Conservation (phyloP, 2,329 filamentous ascomycete species). For the Ambrosiella xylebori region DNA sequence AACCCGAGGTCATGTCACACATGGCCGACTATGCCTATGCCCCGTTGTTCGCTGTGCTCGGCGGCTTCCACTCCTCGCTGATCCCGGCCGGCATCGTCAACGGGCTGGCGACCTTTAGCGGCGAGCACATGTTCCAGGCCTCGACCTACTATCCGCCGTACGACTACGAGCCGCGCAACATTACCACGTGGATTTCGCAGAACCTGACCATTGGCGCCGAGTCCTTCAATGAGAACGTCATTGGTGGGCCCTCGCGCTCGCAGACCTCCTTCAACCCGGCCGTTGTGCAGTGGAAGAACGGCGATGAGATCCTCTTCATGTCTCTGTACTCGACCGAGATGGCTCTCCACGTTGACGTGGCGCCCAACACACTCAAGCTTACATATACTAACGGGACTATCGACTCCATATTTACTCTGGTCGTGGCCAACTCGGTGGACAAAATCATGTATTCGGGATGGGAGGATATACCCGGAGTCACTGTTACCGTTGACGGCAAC, state of each 20-base stretch:
- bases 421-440: constrained; percentile 29
- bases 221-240: constrained; percentile 35
- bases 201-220: constrained; percentile 43
- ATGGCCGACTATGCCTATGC: constrained; percentile 40
- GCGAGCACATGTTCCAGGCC: constrained; percentile 34
- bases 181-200: constrained; percentile 38
- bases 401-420: constrained; percentile 31
- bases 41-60: constrained; percentile 37
- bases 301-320: constrained; percentile 19
- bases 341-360: constrained; percentile 25
- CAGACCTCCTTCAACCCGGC: constrained; percentile 39
- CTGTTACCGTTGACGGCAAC: constrained; percentile 28
- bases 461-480: constrained; percentile 31
- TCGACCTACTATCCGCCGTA: constrained; percentile 41
- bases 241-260: constrained; percentile 37
- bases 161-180: constrained; percentile 38
- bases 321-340: constrained; percentile 24
- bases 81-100: constrained; percentile 25
- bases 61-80: constrained; percentile 30
- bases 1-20: constrained; percentile 39
- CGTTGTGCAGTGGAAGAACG: constrained; percentile 39
- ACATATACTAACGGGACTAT: constrained; percentile 36
- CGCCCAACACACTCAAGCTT: constrained; percentile 27
- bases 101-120: constrained; percentile 29
- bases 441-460: constrained; percentile 28